Percentiles rank a stretch among this genome's conserved stretches.
phyloP scores from a whole-genome alignment of 2,329 filamentous ascomycete genomes.

The Aspergillus spinulosporus region DNA sequence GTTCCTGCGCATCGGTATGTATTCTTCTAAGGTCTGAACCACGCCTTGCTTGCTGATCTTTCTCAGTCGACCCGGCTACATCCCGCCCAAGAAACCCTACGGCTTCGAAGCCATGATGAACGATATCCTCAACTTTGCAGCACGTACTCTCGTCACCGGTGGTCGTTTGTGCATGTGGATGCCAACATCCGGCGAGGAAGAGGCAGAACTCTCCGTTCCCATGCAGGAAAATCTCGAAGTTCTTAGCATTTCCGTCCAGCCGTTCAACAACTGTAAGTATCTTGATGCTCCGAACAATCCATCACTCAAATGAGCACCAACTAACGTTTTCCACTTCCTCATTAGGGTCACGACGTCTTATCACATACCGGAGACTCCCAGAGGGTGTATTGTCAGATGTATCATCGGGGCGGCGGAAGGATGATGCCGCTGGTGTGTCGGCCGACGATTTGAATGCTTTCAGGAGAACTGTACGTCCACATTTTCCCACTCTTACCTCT shows the following conservation, averaged over 20 bases:
- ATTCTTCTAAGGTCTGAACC: background rate
- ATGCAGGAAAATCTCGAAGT: conserved; percentile 73
- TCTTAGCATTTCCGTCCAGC: conserved; percentile 75
- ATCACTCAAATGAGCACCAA: too few species aligned
- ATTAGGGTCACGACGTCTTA: conserved; percentile 79
- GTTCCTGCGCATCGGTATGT: conserved; percentile 67
- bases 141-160: conserved; percentile 70
- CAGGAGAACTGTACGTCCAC: conserved; percentile 50
- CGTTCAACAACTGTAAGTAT: conserved; percentile 77
- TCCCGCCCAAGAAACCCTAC: conserved; percentile 88
- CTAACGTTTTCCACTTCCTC: too few species aligned
- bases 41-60: conserved; percentile 6
- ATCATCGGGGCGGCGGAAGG: conserved; percentile 36
- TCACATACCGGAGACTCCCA: conserved; percentile 76
- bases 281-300: too few species aligned
- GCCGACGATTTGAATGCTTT: conserved; percentile 71
- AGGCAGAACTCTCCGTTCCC: conserved; percentile 74
- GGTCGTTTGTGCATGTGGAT: conserved; percentile 94
- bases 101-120: conserved; percentile 87
- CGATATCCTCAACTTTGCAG: conserved; percentile 83
- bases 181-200: conserved; percentile 81
- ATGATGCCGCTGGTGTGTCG: conserved; percentile 44
- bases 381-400: conserved; percentile 50
- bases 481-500: background rate
- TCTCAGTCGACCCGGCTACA: conserved; percentile 63